Conservation (phyloP, 1,284 basidiomycete genomes). For the Cryptococcus sp. region DNA sequence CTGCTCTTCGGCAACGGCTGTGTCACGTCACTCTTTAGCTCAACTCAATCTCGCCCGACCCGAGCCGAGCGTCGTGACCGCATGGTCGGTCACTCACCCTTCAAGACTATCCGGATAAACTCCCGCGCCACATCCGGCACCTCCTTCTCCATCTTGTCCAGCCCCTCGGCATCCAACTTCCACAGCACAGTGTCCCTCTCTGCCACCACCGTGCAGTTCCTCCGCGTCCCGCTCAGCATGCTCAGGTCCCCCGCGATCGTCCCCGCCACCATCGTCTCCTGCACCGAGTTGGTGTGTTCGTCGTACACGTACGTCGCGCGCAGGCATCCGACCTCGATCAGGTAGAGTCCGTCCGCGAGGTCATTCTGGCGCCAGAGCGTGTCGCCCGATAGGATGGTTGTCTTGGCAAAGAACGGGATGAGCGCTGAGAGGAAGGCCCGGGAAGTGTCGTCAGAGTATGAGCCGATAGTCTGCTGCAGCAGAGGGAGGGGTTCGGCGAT, state of each 20-base stretch:
- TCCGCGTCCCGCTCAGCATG: slow-evolving; percentile 66
- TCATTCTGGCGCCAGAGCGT: slow-evolving; percentile 76
- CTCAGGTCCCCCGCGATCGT: slow-evolving; percentile 85
- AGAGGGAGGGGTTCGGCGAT: slow-evolving; percentile 51
- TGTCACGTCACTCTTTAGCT: not conserved
- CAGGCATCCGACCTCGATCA: slow-evolving; percentile 79
- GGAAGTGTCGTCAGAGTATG: slow-evolving; percentile 52
- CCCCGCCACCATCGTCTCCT: slow-evolving; percentile 89
- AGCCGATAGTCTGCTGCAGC: slow-evolving; percentile 71
- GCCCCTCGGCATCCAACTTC: slow-evolving; percentile 62
- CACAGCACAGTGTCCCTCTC: slow-evolving; percentile 75
- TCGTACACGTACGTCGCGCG: slow-evolving; percentile 75
- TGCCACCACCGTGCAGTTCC: slow-evolving; percentile 82
- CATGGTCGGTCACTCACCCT: slow-evolving; percentile 65
- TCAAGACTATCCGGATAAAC: slow-evolving; percentile 72
- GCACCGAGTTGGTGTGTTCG: slow-evolving; percentile 62
- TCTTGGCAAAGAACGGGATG: slow-evolving; percentile 66
- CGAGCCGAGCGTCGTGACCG: too few species aligned
- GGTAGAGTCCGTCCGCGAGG: slow-evolving; percentile 72
- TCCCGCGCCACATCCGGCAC: slow-evolving; percentile 62
- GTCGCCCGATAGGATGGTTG: slow-evolving; percentile 59
- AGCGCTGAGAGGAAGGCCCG: slow-evolving; percentile 53
- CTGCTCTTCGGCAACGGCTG: slow-evolving; percentile 49
- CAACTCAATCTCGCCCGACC: too few species aligned
- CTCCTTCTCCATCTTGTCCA: slow-evolving; percentile 63